Evolutionary conservation across 768 basidiomycete genomes (phyloP), one percentile per base, ranked within the genome.

Genomic region (Plicaturopsis crispa): DNA sequence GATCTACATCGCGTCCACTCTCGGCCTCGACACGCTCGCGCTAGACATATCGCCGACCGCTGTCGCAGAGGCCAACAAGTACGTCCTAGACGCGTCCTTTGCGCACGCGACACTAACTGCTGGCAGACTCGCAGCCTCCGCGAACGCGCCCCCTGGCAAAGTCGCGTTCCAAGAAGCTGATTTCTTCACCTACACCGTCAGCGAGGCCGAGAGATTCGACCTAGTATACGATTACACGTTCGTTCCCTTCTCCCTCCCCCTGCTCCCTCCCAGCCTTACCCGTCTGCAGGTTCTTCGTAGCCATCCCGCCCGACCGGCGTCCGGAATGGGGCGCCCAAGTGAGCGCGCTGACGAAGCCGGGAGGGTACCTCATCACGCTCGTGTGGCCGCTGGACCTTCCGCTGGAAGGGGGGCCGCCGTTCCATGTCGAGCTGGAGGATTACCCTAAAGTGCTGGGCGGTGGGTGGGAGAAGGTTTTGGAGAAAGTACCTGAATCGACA

Each of bases 211-310:
- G 24, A 52, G 48, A 5, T 80, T 73, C 46, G 73, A 78, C 43
- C 52, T 84, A 11, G 59, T 80, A 5, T 80, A 76, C 47, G 83
- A 84, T 52, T 80, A 80, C 51, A 83, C 81, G 73, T 67, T 35
- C 50, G 47, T 48, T 6, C 14, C 5, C 16, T 33, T 31, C 39
- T 24, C 16, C 13, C 21, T 20, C 12, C 26, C 12, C 31, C 18
- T 24, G 38, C 24, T 12, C 22, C 31, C 3, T 33, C n/a, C 24
- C 2, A 22, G 14, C 19, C 12, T 22, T 24, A 16, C 14, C 8
- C 24, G 18, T 17, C 8, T 13, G 12, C 42, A 81, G 78, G 1
- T 84, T 85, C 61, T 85, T 87, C 53, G 78, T 79, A 31, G 83
- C 84, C 2, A 74, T 87, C 16, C 75, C 73, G 0, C 82, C 78